Evolutionary conservation across 257 asterid species (phyloP), one percentile per base, ranked within the genome.

Genomic region (Solanum pinnatisectum): DNA sequence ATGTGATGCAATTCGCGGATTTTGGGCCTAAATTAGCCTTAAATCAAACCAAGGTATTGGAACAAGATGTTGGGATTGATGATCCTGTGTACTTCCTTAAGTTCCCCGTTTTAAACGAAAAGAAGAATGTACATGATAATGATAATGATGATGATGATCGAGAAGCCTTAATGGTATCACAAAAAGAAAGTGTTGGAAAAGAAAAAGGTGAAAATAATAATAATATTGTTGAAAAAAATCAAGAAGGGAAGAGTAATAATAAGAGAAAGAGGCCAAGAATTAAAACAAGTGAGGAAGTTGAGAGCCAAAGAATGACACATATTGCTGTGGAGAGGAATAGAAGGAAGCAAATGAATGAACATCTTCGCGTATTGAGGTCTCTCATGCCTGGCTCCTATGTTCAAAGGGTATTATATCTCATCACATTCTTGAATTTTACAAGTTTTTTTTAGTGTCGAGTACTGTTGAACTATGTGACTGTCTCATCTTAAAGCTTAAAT

Each of bases 1-100:
- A 95, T 85, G 98, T 94, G 88, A 96, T 96, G 98, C 98, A 96
- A 89, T 95, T 96, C 42, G 96, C 99, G 0, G 99, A 95, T 78
- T 94, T 95, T 59, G 98, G 98, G 8, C 96, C 97, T 3, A 95
- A 93, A 85, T 86, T 94, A 39, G 95, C 91, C 32, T 65, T 92
- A 44, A 94, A 95, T 42, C 98, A 95, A 71, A 25, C 91, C 49
- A 86, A 73, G 76, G 85, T 49, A 46, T 20, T 86, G 1, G 94
- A 93, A 86, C 95, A 92, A 56, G 96, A 91, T 86, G 74, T 76
- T 5, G 96, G 94, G 78, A 90, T 94, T 5, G 98, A 96, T 6
- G 98, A 96, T 89, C 96, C 98, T 13, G 93, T 93, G 85, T 91
- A 89, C 92, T 96, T 96, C 91, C 98, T 96, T 79, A 96, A 95